Conservation (phyloP, 768 basidiomycete species). For the Suillus subluteus region DNA sequence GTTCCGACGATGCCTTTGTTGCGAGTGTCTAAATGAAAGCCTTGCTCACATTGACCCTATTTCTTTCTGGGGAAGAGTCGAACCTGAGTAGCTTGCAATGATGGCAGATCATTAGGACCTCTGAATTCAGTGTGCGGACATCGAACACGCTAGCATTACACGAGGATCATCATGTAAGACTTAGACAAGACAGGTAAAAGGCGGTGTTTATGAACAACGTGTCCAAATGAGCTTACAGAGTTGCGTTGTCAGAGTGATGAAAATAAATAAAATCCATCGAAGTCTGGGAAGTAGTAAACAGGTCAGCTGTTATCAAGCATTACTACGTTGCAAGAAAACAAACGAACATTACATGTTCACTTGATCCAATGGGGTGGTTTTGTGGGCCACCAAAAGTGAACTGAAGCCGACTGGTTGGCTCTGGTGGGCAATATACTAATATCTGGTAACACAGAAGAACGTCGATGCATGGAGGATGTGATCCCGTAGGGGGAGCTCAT, state of each 20-base stretch:
- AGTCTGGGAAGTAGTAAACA: not conserved
- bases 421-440: not conserved
- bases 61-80: not conserved
- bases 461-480: not conserved
- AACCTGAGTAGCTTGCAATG: not conserved
- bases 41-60: not conserved
- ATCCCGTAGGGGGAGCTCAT: not conserved
- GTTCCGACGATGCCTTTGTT: not conserved
- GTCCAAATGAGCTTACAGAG: not conserved
- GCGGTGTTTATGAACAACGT: not conserved
- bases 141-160: not conserved
- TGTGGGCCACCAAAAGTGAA: not conserved
- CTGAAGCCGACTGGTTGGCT: not conserved
- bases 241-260: not conserved
- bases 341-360: slow-evolving; percentile 3
- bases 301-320: not conserved
- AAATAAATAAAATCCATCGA: not conserved
- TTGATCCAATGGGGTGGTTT: not conserved
- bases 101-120: not conserved
- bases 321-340: not conserved
- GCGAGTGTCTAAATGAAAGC: not conserved
- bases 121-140: not conserved
- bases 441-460: not conserved
- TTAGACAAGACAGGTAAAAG: slow-evolving; percentile 1
- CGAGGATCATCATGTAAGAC: slow-evolving; percentile 4